A percentile compares a stretch with the other conserved stretches of the same genome.
These are phyloP conservation scores for Cyclostephanos tholiformis DNA, from an alignment of 108 stramenopile species.

Conservation along the genomic window DNA sequence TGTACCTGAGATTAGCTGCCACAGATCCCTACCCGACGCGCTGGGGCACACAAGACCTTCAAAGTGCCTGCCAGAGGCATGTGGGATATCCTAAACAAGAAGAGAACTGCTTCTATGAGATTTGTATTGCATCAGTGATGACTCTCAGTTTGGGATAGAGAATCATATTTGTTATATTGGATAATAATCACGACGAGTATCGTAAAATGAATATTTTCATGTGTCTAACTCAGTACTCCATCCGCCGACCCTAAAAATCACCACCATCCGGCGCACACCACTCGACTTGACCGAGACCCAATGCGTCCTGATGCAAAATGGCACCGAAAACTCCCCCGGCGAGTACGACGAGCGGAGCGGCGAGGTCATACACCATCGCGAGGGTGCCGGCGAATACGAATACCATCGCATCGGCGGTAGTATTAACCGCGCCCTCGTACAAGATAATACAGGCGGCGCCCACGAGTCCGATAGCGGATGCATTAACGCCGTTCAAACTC, in stretches of 20 bases:
- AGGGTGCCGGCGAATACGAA: conserved; percentile 68
- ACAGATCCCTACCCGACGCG: too few species aligned
- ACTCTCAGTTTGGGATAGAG: background rate
- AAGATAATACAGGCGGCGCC: conserved; percentile 86
- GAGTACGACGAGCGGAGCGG: conserved; percentile 72
- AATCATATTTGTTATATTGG: too few species aligned
- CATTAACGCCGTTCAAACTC: conserved; percentile 80
- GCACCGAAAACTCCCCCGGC: conserved; percentile 80
- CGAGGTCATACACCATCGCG: conserved; percentile 63
- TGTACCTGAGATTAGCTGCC: too few species aligned
- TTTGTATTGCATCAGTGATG: too few species aligned
- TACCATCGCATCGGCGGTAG: conserved; percentile 82
- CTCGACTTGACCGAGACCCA: conserved; percentile 60
- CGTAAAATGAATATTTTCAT: background rate
- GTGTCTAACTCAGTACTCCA: background rate
- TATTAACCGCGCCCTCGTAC: conserved; percentile 68
- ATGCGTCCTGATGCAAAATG: conserved; percentile 47
- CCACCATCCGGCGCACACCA: conserved; percentile 3
- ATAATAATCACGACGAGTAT: background rate
- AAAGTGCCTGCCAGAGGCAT: too few species aligned
- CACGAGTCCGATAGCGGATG: conserved; percentile 86
- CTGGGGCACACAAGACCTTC: too few species aligned
- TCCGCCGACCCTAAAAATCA: background rate
- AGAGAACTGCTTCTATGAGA: too few species aligned
- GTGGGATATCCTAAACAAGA: too few species aligned